Conservation (phyloP, 1,284 basidiomycete genomes). For the Tilletia indica region DNA sequence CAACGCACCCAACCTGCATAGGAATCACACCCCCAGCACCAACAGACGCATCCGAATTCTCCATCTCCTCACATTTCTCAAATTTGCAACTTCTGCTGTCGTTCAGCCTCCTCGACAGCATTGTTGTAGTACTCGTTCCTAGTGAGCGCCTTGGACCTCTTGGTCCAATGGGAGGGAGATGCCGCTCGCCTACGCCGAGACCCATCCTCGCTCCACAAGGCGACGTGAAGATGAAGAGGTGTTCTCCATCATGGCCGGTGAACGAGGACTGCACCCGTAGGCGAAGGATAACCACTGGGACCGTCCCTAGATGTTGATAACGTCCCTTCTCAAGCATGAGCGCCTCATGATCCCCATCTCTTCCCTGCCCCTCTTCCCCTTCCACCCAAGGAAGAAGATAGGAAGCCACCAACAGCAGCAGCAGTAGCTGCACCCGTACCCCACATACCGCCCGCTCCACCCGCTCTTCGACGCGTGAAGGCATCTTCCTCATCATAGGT, state of each 20-base stretch:
- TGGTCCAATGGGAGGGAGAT: neutral
- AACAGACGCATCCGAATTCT: neutral
- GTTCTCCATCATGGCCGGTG: neutral
- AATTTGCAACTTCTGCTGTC: neutral
- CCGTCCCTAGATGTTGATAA: neutral
- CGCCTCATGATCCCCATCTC: neutral
- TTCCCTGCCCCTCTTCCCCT: neutral
- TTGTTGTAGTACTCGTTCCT: neutral
- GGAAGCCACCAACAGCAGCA: neutral
- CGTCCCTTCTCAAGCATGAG: conserved; percentile 2
- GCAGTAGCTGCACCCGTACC: neutral
- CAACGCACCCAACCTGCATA: neutral
- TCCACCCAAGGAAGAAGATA: neutral
- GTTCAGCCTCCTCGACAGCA: neutral
- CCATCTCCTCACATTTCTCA: no score
- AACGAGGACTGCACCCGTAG: neutral
- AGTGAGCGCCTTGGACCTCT: conserved; percentile 3
- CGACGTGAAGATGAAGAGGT: neutral
- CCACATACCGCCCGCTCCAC: neutral
- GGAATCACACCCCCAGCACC: conserved; percentile 11
- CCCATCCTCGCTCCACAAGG: neutral
- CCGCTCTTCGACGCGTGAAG: conserved; percentile 22
- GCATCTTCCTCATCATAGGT: conserved; percentile 29
- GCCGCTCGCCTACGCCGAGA: neutral
- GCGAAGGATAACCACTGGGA: neutral